These are phyloP conservation scores for Diaporthe sp. DNA, from an alignment of 2,329 filamentous ascomycete genomes.

Conservation along the genomic window DNA sequence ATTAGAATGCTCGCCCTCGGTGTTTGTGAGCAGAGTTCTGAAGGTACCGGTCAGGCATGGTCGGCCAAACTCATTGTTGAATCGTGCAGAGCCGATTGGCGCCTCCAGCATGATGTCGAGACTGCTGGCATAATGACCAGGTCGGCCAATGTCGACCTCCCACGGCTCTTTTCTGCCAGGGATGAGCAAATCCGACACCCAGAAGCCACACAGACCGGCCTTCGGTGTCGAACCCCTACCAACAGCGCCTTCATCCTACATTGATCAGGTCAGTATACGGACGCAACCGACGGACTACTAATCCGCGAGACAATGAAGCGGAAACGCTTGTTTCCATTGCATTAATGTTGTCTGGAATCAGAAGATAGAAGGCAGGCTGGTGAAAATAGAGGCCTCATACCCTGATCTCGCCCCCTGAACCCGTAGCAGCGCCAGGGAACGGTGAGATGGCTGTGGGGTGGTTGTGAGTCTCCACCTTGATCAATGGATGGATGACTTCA, in stretches of 20 bases:
- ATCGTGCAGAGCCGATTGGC: slow-evolving; percentile 92
- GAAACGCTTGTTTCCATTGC: slow-evolving; percentile 37
- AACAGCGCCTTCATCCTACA: slow-evolving; percentile 86
- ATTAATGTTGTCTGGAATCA: background rate
- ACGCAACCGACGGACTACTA: background rate
- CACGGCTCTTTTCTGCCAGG: slow-evolving; percentile 87
- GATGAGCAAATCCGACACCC: slow-evolving; percentile 93
- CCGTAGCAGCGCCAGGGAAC: slow-evolving; percentile 92
- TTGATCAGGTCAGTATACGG: slow-evolving; percentile 24
- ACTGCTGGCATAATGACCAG: slow-evolving; percentile 91
- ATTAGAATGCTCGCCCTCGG: slow-evolving; percentile 65
- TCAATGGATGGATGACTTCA: slow-evolving; percentile 88
- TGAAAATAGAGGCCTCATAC: slow-evolving; percentile 27
- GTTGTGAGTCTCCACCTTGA: slow-evolving; percentile 98
- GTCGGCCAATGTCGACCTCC: slow-evolving; percentile 92
- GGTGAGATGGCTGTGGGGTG: slow-evolving; percentile 97
- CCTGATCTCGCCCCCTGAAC: slow-evolving; percentile 94
- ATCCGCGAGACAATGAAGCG: background rate
- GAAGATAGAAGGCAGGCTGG: no score
- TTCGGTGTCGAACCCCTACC: slow-evolving; percentile 94
- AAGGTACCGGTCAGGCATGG: slow-evolving; percentile 93
- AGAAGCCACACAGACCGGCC: slow-evolving; percentile 92
- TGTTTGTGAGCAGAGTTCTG: slow-evolving; percentile 84
- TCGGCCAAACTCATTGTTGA: slow-evolving; percentile 98
- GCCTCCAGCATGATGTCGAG: slow-evolving; percentile 98